Evolutionary conservation across 2,329 filamentous ascomycete genomes (phyloP), one percentile per base, ranked within the genome.

Genomic region (Periconia macrospinosa): DNA sequence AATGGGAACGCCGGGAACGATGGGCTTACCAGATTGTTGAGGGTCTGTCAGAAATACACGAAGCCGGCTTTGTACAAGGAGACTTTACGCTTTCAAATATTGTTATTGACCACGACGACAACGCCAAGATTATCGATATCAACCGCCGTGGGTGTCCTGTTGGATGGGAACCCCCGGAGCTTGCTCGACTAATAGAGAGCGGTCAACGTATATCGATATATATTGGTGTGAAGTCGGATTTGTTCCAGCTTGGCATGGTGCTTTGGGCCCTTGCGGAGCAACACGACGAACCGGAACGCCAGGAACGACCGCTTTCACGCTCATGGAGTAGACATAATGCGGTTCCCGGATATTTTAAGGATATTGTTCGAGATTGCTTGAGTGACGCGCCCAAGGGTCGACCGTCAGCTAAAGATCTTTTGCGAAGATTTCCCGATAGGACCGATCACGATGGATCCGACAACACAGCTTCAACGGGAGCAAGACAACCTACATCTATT

Each of bases 61-160:
- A 97, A 73, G 88, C 91, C 19, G 94, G 94, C 5, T 97, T 96
- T 71, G 94, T 99, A 11, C 94, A 99, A 69, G 94, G 94, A 20
- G 94, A 99, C 70, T 97, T 99, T 61, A 99, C 94, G 0, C 81
- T 99, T 27, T 96, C 92, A 6, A 99, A 99, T 70, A 96, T 99
- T 60, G 94, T 99, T 56, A 89, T 99, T 66, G 91, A 97, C 71
- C 81, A 83, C 13, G 76, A 89, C 42, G 87, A 92, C 68, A 83
- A 97, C 67, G 94, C 93, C 9, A 93, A 95, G 67, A 97, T 99
- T 61, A 99, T 99, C 68, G 94, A 99, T 74, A 97, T 99, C 77
- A 99, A 99, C 76, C 84, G 94, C 51, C 83, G 94, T 64, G 94
- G 94, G n/a, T 99, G 94, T 66, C 94, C 94, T 0, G 90, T 97